Base-by-base conservation (phyloP, 495 filamentous ascomycete species). In the Aspergillus campestris region DNA sequence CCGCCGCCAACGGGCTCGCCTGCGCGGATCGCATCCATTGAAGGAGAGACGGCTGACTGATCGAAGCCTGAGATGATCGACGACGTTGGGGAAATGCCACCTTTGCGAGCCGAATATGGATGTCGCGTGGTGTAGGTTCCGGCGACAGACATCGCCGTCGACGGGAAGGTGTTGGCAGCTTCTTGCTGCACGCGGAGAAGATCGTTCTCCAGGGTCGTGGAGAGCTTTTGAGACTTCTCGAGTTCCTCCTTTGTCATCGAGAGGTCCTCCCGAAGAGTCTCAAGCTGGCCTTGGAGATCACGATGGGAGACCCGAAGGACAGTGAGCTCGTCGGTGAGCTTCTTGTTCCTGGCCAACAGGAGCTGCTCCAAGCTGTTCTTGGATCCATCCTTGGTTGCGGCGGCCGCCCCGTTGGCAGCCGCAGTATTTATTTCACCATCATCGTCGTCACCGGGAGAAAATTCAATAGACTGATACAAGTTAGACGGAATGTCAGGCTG, bases 1-100 rank as follows among this genome's bases (percentile, higher is more conserved):
- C 88, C 87, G 40, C 86, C 87, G 7, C 88, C 87, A 11, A 84
- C 78, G 7, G 83, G 71, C 54, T 90, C 86, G 6, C 84, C 81
- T 24, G 79, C 75, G 52, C 74, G 75, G 42, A 79, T 72, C 36
- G 76, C 64, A 27, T 80, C 75, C 59, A 82, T 72, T 2, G 71
- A 75, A 28, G 61, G 56, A 39, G 59, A 73, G 42, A 50, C 67
- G 32, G 65, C 56, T 13, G 61, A 64, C 34, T 80, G 78, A 62
- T 94, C 88, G 62, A 95, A 90, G 15, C 92, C 92, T 37, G 89
- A 95, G 50, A 99, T 96, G 53, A 97, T 97, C 9, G 92, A 96
- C 5, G 89, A 95, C 12, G 92, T 96, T 9, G 92, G 92, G 8
- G 94, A 97, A n/a, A 82, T 75, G 14, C 56, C 65, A 27, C 86